These are phyloP conservation scores for Cicer chorassanicum DNA, from an alignment of 306 rosid species.

Conservation along the genomic window DNA sequence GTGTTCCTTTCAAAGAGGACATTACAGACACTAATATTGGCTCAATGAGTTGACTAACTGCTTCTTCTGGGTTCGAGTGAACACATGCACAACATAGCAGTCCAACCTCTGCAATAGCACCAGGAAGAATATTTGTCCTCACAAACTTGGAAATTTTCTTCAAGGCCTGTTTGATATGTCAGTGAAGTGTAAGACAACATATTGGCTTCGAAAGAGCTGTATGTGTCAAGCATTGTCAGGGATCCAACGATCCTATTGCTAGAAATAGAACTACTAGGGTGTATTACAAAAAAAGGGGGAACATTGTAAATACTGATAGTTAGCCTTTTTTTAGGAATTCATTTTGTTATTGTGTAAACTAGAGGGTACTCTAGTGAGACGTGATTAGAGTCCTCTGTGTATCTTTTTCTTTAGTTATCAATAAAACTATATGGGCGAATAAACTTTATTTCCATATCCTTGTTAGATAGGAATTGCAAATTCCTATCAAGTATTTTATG, in stretches of 20 bases:
- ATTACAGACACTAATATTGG: slow-evolving; percentile 80
- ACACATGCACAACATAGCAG: slow-evolving; percentile 96
- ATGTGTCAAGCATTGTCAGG: slow-evolving; percentile 6
- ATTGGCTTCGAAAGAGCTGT: slow-evolving; percentile 29
- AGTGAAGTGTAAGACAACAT: slow-evolving; percentile 40
- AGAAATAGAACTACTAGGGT: too few relatives aligned
- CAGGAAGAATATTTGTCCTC: slow-evolving; percentile 95
- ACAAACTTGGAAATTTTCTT: slow-evolving; percentile 95
- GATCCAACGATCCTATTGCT: too few relatives aligned
- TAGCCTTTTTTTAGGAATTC: too few relatives aligned
- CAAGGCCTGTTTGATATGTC: slow-evolving; percentile 69
- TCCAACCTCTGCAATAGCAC: slow-evolving; percentile 98
- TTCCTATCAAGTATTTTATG: background rate
- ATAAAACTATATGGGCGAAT: too few relatives aligned
- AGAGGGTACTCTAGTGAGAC: too few relatives aligned
- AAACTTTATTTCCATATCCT: too few relatives aligned
- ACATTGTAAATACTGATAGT: too few relatives aligned
- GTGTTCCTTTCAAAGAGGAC: slow-evolving; percentile 83
- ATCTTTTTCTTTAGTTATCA: too few relatives aligned
- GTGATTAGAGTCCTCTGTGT: too few relatives aligned
- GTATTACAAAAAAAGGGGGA: too few relatives aligned
- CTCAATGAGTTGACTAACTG: slow-evolving; percentile 80
- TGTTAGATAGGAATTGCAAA: too few relatives aligned
- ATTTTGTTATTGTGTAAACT: too few relatives aligned
- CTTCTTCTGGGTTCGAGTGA: slow-evolving; percentile 92